These are phyloP conservation scores for Alternaria postmessia DNA, from an alignment of 2,329 filamentous ascomycete species.

Conservation along the genomic window DNA sequence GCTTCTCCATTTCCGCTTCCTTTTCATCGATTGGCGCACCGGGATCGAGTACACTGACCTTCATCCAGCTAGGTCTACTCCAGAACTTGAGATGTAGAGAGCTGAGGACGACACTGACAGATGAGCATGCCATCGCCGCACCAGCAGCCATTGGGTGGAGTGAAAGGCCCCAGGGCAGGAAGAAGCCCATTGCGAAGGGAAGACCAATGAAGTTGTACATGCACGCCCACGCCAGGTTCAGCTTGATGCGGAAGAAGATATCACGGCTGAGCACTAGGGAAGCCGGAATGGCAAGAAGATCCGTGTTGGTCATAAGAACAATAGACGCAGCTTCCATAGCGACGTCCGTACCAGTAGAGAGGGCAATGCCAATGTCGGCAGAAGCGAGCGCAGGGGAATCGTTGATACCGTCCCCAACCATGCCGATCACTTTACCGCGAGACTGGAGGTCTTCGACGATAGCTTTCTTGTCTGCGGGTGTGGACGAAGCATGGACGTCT, in stretches of 20 bases:
- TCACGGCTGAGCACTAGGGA: constrained; percentile 80
- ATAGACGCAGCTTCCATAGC: constrained; percentile 97
- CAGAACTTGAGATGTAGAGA: constrained; percentile 87
- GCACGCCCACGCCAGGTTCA: constrained; percentile 93
- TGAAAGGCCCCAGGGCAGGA: constrained; percentile 86
- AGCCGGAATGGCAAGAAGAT: constrained; percentile 91
- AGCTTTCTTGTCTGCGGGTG: constrained; percentile 87
- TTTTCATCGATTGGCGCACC: constrained; percentile 37
- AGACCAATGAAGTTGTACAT: constrained; percentile 90
- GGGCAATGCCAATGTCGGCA: constrained; percentile 90
- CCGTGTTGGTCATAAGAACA: constrained; percentile 91
- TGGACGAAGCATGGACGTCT: constrained; percentile 85
- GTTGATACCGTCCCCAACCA: constrained; percentile 98
- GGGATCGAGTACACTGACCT: constrained; percentile 68
- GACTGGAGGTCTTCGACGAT: constrained; percentile 82
- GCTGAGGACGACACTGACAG: constrained; percentile 87
- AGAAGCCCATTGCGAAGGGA: constrained; percentile 96
- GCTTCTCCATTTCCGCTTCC: constrained; percentile 38
- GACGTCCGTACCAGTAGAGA: constrained; percentile 91
- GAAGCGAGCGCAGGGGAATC: constrained; percentile 95
- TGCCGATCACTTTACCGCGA: constrained; percentile 79
- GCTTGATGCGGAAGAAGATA: constrained; percentile 92
- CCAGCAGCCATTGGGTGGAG: constrained; percentile 94
- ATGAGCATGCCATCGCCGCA: constrained; percentile 90
- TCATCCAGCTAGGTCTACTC: constrained; percentile 87